Evolutionary conservation across 768 basidiomycete genomes (phyloP).

Genomic region (Podaxis sp.): DNA sequence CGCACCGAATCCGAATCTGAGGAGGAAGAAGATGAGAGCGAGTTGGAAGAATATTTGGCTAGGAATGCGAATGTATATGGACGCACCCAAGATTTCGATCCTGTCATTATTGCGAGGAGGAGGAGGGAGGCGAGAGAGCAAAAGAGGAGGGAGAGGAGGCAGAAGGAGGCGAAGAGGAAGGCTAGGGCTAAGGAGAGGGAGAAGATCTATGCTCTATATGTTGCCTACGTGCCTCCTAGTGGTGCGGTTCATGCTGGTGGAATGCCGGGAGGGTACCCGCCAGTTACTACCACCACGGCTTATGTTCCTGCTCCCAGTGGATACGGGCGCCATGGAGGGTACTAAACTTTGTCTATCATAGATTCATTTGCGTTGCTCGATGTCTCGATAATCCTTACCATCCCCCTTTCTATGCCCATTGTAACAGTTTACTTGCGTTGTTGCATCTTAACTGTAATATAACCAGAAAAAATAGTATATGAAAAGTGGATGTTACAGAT

Average conservation of each 20-base stretch:
- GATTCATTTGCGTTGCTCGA: too few relatives aligned
- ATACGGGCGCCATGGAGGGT: constrained; percentile 18
- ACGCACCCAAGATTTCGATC: not conserved
- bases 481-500: constrained; percentile 10
- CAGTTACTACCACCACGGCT: not conserved
- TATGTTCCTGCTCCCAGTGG: constrained; percentile 9
- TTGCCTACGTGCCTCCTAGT: constrained; percentile 45
- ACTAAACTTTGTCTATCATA: constrained; percentile 11
- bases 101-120: constrained; percentile 47
- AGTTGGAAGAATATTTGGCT: constrained; percentile 19
- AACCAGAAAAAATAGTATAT: constrained; percentile 1
- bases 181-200: constrained; percentile 60
- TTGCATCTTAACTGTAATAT: not conserved
- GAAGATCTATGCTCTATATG: constrained; percentile 53
- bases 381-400: too few relatives aligned
- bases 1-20: constrained; percentile 27
- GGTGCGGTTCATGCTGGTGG: constrained; percentile 17
- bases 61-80: constrained; percentile 8
- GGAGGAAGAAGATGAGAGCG: constrained; percentile 40
- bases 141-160: constrained; percentile 59
- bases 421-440: not conserved
- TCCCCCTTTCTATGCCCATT: not conserved
- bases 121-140: constrained; percentile 58
- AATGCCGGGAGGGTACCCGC: constrained; percentile 24
- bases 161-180: constrained; percentile 61